Evolutionary conservation across 2,329 filamentous ascomycete genomes (phyloP).

Genomic region (Sporothrix euskadiensis): DNA sequence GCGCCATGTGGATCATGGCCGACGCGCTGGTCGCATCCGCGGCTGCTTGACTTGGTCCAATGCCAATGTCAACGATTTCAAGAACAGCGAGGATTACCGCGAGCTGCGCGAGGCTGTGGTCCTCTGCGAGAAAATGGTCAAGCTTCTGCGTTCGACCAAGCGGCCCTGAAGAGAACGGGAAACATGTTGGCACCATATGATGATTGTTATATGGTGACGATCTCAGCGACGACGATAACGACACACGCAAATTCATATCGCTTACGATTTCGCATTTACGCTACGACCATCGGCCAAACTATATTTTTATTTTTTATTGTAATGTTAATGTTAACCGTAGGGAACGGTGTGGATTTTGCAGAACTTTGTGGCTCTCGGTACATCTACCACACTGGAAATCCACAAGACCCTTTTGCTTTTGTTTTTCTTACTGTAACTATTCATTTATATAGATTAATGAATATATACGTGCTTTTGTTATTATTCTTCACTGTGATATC

Average conservation of each 20-base stretch:
- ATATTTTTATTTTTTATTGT: neutral
- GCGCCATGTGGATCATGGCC: too few species aligned
- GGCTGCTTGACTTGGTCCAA: too few species aligned
- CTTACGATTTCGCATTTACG: neutral
- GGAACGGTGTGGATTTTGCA: neutral
- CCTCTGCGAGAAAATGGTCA: neutral
- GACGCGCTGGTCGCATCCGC: too few species aligned
- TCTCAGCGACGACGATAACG: neutral
- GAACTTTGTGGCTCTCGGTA: neutral
- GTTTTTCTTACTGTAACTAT: neutral
- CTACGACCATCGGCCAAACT: too few species aligned
- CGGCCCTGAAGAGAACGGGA: neutral
- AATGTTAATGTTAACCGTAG: neutral
- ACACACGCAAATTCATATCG: neutral
- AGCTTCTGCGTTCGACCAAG: neutral
- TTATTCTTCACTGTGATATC: too few species aligned
- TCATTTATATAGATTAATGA: neutral
- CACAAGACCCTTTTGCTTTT: neutral
- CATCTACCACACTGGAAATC: neutral
- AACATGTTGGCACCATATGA: neutral
- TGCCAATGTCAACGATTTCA: too few species aligned
- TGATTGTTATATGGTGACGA: neutral
- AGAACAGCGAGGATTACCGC: too few species aligned
- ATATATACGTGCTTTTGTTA: too few species aligned
- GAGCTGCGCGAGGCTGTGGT: too few species aligned